These are phyloP conservation scores for Dendrobium nobile DNA, from an alignment of 106 monocot species.

Conservation along the genomic window DNA sequence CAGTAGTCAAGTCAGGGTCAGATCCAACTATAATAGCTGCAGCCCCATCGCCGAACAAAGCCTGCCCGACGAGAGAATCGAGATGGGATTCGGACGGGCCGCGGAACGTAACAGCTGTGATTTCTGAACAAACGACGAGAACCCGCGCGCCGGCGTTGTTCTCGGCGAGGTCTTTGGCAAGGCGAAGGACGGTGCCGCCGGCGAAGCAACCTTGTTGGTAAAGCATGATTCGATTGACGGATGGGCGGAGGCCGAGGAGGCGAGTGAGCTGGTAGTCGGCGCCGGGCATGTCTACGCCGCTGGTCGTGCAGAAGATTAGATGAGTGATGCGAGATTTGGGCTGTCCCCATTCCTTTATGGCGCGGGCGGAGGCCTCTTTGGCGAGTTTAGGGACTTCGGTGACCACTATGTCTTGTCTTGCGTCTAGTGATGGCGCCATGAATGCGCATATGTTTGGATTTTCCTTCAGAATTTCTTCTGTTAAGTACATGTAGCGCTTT, in stretches of 20 bases:
- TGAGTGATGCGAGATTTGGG: constrained; percentile 17
- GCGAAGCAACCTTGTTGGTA: constrained; percentile 24
- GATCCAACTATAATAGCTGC: constrained; percentile 5
- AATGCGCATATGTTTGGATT: constrained; percentile 12
- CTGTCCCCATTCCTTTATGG: constrained; percentile 17
- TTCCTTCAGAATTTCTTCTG: constrained; percentile 12
- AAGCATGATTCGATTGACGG: constrained; percentile 15
- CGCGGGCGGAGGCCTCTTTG: constrained; percentile 6
- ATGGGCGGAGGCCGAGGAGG: constrained; percentile 15
- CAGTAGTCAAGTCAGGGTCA: background rate
- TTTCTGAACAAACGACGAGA: constrained; percentile 20
- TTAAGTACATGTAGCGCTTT: constrained; percentile 15
- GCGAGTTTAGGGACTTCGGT: constrained; percentile 15
- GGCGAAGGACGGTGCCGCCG: constrained; percentile 17
- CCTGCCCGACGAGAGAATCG: constrained; percentile 15
- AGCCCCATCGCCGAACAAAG: constrained; percentile 16
- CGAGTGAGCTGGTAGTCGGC: constrained; percentile 18
- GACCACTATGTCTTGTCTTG: constrained; percentile 14
- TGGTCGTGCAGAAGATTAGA: constrained; percentile 20
- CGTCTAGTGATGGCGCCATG: constrained; percentile 17
- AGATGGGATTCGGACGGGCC: constrained; percentile 17
- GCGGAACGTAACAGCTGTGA: constrained; percentile 19
- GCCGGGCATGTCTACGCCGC: constrained; percentile 23
- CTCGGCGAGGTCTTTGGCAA: constrained; percentile 19
- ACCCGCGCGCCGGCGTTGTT: constrained; percentile 21